phyloP scores from a whole-genome alignment of 148 eudicot species.

The Mesembryanthemum crystallinum region DNA sequence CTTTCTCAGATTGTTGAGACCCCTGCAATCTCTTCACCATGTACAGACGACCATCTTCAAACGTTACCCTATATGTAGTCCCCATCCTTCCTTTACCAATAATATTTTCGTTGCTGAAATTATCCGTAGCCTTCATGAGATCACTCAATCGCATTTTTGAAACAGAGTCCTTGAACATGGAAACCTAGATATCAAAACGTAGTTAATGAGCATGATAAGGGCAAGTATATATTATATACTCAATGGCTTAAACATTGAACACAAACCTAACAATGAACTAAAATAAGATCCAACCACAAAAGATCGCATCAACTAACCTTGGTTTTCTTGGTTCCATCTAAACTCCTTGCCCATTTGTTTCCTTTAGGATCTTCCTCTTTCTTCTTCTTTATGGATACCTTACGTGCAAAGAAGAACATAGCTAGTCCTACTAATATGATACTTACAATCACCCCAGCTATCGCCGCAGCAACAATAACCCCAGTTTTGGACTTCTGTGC shows the following conservation, averaged over 20 bases:
- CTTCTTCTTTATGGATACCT: slow-evolving; percentile 38
- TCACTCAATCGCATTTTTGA: slow-evolving; percentile 57
- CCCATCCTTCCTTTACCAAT: slow-evolving; percentile 60
- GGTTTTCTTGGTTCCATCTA: slow-evolving; percentile 44
- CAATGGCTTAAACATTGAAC: background rate
- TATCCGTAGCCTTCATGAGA: slow-evolving; percentile 66
- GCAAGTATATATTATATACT: background rate
- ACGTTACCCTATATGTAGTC: slow-evolving; percentile 50
- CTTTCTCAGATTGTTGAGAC: slow-evolving; percentile 54
- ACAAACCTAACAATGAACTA: too few species aligned
- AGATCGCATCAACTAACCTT: slow-evolving; percentile 29
- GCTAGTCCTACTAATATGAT: slow-evolving; percentile 28
- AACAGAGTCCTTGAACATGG: slow-evolving; percentile 54
- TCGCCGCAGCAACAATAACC: slow-evolving; percentile 33
- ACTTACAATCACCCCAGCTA: slow-evolving; percentile 39
- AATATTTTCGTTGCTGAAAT: slow-evolving; percentile 56
- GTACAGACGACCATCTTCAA: slow-evolving; percentile 54
- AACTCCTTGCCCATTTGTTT: slow-evolving; percentile 56
- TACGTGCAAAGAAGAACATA: slow-evolving; percentile 26
- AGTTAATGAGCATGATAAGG: background rate
- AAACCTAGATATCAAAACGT: slow-evolving; percentile 27
- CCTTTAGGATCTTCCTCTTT: slow-evolving; percentile 48
- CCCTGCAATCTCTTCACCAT: slow-evolving; percentile 63
- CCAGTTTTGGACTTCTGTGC: slow-evolving; percentile 23
- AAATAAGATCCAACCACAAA: background rate